Base-by-base conservation (phyloP, 164 flowering plant genomes). In the Stephania japonica region DNA sequence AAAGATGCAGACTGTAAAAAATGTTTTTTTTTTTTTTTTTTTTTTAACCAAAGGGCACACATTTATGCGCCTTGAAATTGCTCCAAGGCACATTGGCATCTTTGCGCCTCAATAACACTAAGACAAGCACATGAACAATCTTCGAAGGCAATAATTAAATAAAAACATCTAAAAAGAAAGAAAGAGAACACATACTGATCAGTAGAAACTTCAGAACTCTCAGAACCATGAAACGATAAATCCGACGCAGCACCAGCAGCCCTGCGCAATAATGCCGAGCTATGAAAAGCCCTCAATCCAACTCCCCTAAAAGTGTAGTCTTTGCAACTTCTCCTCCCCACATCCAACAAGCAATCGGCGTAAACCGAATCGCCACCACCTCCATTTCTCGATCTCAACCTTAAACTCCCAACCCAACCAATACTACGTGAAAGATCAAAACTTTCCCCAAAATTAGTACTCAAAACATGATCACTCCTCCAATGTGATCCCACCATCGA, bases 221-320 rank as follows among this genome's bases (percentile, higher is more conserved):
- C 75, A 53, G 80, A 79, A 25, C 88, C 87, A 73, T 88, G 86
- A 71, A 80, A 72, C 1, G 92, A 80, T 67, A 87, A 79, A 76
- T 87, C 89, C 75, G 86, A 84, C 76, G 88, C 88, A 75, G 90
- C 78, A 11, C 91, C 89, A 67, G 83, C 75, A 43, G 79, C 71
- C 18, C 75, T 74, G 74, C 78, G 78, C 13, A 76, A 68, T 7
- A 82, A 77, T 50, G 85, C 77, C 3, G 81, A 82, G 67, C 78
- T 68, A 61, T 78, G 83, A 42, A 75, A 64, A 72, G 71, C 78
- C 62, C 67, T 85, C 32, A 70, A 68, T 67, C 76, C 73, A 18
- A 76, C 65, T 1, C 69, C 78, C 2, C 42, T 0, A 18, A 41
- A 66, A 9, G 77, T 75, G 61, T 71, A 68, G 65, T 72, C 78